Evolutionary conservation across 2,329 filamentous ascomycete species (phyloP).

Genomic region (Botrytis hyacinthi): DNA sequence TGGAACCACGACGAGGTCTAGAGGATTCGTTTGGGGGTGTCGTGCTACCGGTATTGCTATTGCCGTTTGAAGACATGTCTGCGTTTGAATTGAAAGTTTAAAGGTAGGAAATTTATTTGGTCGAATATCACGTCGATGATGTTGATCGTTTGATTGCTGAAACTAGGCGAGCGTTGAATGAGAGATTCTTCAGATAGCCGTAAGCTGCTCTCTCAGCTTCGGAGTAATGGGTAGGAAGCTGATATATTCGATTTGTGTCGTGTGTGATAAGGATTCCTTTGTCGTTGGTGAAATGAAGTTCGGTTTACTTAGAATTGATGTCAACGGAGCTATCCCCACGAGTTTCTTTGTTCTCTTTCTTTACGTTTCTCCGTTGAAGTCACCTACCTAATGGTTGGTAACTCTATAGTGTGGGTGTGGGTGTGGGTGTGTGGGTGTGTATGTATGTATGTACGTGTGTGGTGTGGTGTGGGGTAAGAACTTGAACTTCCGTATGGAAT

Average conservation of each 20-base stretch:
- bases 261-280: slow-evolving; percentile 3
- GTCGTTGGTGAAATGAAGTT: background rate
- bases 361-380: background rate
- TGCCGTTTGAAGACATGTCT: slow-evolving; percentile 46
- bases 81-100: slow-evolving; percentile 13
- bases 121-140: background rate
- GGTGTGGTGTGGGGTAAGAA: background rate
- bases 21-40: slow-evolving; percentile 43
- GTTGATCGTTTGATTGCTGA: background rate
- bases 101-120: background rate
- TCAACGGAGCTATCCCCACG: background rate
- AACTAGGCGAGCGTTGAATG: background rate
- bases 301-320: background rate
- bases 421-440: background rate
- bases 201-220: slow-evolving; percentile 32
- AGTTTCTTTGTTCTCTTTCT: slow-evolving; percentile 8
- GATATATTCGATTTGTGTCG: background rate
- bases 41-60: slow-evolving; percentile 42
- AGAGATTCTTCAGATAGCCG: slow-evolving; percentile 29
- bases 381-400: background rate
- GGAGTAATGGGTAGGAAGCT: slow-evolving; percentile 13
- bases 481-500: background rate
- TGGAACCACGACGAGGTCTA: slow-evolving; percentile 47
- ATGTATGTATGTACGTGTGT: background rate
- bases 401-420: background rate